These are phyloP conservation scores for Rostrohypoxylon terebratum DNA, from an alignment of 495 filamentous ascomycete genomes.

Conservation along the genomic window DNA sequence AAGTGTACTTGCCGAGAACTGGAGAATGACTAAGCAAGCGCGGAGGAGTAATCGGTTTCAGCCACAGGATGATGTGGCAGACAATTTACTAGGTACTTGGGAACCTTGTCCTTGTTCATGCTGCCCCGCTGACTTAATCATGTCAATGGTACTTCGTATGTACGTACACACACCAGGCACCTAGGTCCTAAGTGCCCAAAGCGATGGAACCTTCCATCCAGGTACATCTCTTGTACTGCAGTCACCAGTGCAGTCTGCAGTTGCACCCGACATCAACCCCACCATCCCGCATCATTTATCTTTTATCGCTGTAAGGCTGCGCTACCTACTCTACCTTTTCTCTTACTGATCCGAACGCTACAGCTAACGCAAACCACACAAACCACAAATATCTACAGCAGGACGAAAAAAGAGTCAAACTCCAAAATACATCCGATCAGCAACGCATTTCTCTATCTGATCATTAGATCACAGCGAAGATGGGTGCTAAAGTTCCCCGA, in stretches of 20 bases:
- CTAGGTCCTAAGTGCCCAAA: background rate
- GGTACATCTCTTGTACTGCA: constrained; percentile 8
- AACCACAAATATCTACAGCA: background rate
- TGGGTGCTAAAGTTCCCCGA: constrained; percentile 85
- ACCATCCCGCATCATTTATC: constrained; percentile 36
- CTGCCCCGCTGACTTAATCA: background rate
- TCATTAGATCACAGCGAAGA: constrained; percentile 13
- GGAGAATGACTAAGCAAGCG: constrained; percentile 17
- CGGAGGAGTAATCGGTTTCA: constrained; percentile 14
- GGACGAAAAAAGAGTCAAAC: background rate
- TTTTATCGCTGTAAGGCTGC: constrained; percentile 28
- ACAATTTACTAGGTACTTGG: background rate
- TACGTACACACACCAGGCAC: no score
- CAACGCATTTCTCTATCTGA: background rate
- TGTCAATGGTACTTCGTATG: no score
- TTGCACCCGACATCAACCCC: constrained; percentile 22
- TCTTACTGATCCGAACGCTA: background rate
- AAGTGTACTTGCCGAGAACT: constrained; percentile 24
- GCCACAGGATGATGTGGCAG: constrained; percentile 17
- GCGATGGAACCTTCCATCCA: constrained; percentile 5
- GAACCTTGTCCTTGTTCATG: no score
- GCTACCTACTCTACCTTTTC: constrained; percentile 1
- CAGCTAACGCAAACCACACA: background rate
- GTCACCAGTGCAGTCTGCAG: no score
- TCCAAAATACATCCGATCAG: background rate